Evolutionary conservation across 805 yeast species (phyloP), one percentile per base, ranked within the genome.

Genomic region (Wickerhamomyces rabaulensis): DNA sequence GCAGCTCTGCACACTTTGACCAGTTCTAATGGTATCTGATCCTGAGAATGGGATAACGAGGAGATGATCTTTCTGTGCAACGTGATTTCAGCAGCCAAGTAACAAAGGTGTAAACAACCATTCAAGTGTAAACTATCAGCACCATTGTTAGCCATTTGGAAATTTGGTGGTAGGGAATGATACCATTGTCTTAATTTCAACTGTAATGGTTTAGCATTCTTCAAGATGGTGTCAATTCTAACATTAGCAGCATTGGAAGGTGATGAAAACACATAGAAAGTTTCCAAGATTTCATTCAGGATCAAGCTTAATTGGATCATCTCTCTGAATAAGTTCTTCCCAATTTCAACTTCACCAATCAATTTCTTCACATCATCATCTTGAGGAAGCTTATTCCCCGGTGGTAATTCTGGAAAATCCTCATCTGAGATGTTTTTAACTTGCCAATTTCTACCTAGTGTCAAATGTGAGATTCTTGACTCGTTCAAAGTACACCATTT

Each of bases 71-170:
- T 80, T 42, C 97, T 69, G 63, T 91, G 97, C 21, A 91, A 69
- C 0, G 94, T 85, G 35, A 91, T 79, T 60, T 91, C 98, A 0
- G 95, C 85, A 0, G 95, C 92, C 66, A 90, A 87, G 63, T 91
- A 91, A 1, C 95, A 85, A 41, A 91, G 66, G 47, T 90, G 95
- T 43, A 91, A 68, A 52, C 85, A 81, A 0, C 95, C 92, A 60
- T 84, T 83, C 15, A 91, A 76, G 56, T 83, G 84, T 46, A 83
- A 74, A 54, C 78, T 79, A 39, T 87, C 69, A 9, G 84, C 79
- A 49, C 74, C 77, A 13, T 78, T 72, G 1, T 80, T 67, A 46
- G 66, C 15, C 87, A 81, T 84, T 49, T 81, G 89, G 31, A 83
- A 65, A 54, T 74, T 79, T 22, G 68, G 67, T 1, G 89, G 94